Percentiles rank a stretch among this genome's conserved stretches.
Conservation (phyloP, 257 asterid species). For the Haberlea rhodopensis region DNA sequence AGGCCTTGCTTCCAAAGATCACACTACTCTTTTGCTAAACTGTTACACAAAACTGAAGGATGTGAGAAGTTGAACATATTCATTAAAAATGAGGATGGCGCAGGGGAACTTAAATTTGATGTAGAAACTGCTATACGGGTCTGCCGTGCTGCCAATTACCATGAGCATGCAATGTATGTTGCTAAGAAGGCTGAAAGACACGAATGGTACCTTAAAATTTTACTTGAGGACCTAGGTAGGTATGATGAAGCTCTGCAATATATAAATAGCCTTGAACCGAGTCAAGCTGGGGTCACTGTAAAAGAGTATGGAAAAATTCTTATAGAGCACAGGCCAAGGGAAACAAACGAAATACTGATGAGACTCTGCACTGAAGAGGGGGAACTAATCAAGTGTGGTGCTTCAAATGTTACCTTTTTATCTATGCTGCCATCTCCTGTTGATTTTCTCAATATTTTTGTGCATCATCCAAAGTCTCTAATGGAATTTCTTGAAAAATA, state of each 20-base stretch:
- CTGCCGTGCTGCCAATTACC: conserved; percentile 95
- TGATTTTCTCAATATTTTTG: conserved; percentile 84
- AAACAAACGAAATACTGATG: conserved; percentile 76
- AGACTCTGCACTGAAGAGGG: conserved; percentile 92
- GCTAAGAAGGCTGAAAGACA: conserved; percentile 95
- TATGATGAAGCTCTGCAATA: too few species aligned
- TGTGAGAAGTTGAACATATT: conserved; percentile 83
- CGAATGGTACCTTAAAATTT: too few species aligned
- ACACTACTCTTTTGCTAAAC: too few species aligned
- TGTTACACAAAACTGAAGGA: conserved; percentile 95
- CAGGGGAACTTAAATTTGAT: conserved; percentile 80
- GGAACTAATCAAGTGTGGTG: conserved; percentile 48
- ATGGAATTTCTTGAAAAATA: conserved; percentile 88
- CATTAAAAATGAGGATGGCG: conserved; percentile 79
- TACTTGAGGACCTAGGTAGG: too few species aligned
- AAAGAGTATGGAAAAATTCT: too few species aligned
- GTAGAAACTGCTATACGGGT: too few species aligned
- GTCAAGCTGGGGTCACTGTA: conserved; percentile 93
- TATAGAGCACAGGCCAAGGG: too few species aligned
- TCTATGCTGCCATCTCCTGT: conserved; percentile 98
- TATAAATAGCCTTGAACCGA: conserved; percentile 81
- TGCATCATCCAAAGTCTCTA: conserved; percentile 78
- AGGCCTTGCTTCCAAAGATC: too few species aligned
- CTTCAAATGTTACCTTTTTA: conserved; percentile 51
- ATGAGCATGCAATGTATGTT: conserved; percentile 96